Base-by-base conservation (phyloP, 768 basidiomycete species). In the Calvatia gigantea region DNA sequence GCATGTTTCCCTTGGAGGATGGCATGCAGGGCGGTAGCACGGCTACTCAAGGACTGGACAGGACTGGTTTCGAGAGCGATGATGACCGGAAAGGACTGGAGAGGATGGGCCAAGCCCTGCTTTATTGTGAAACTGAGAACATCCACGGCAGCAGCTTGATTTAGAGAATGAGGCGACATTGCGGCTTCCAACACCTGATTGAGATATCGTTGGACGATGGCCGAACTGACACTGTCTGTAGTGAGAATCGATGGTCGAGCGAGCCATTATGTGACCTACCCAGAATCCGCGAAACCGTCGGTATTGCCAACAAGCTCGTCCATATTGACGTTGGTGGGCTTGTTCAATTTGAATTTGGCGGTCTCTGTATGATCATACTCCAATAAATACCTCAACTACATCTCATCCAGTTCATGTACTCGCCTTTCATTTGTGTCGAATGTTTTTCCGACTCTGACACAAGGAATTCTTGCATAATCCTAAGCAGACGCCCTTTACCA, bases 201-300 rank as follows among this genome's bases (percentile, higher is more conserved):
- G 38, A 98, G 75, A 64, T 98, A 98, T 7, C 96, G 89, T 64
- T 99, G 97, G 0, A 98, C 87, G 33, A 99, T 81, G 2, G 93
- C 91, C 1, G 96, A 95, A 69, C 91, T 93, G 58, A 98, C 92
- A 25, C 96, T 98, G 63, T 25, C 11, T 56, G 19, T 14, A 57
- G 58, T 47, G 4, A 46, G 23, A 29, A 8, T 14, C 12, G 17
- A 46, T 21, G n/a, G 29, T 4, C 29, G 6, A 23, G 2, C n/a
- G 39, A 25, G 6, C 7, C 31, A 33, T 28, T 41, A n/a, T n/a
- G n/a, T 9, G 28, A 58, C 83, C 63, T 70, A 98, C 97, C 95
- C 95, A 5, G 96, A 98, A 62, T 98, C 97, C 0, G 96, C 94
- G 67, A 98, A 96, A 1, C 89, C 93, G 63, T 94, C 89, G 0